Conservation (phyloP, 2,329 filamentous ascomycete genomes). For the Colletotrichum viniferum region DNA sequence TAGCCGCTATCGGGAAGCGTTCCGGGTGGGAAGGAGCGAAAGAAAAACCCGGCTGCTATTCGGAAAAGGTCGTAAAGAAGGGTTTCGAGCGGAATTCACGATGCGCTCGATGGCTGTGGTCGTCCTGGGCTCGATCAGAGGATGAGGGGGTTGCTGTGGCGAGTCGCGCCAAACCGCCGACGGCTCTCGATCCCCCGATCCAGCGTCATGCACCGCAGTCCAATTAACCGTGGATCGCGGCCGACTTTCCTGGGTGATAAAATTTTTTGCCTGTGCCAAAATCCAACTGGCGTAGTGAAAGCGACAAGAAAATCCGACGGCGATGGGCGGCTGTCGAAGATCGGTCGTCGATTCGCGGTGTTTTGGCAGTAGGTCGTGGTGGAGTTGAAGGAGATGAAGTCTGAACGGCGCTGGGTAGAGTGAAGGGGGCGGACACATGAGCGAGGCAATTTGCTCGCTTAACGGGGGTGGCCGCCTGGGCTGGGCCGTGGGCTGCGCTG, state of each 20-base stretch:
- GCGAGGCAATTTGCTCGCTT: slow-evolving; percentile 23
- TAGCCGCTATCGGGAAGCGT: neutral
- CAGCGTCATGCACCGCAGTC: slow-evolving; percentile 36
- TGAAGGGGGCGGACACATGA: slow-evolving; percentile 23
- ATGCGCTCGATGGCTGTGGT: slow-evolving; percentile 24
- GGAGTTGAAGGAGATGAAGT: slow-evolving; percentile 24
- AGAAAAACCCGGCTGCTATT: neutral
- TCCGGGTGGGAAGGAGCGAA: slow-evolving; percentile 20
- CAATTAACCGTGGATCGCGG: slow-evolving; percentile 8
- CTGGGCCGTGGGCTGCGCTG: slow-evolving; percentile 7
- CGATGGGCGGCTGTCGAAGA: slow-evolving; percentile 8
- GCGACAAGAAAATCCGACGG: slow-evolving; percentile 13
- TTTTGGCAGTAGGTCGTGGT: slow-evolving; percentile 20
- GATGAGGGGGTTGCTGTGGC: slow-evolving; percentile 33
- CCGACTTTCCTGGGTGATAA: neutral
- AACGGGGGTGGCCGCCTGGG: slow-evolving; percentile 19
- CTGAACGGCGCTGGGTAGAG: slow-evolving; percentile 22
- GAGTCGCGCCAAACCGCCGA: slow-evolving; percentile 42
- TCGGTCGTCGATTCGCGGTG: slow-evolving; percentile 17
- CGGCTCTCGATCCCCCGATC: slow-evolving; percentile 37
- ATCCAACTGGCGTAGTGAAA: slow-evolving; percentile 4
- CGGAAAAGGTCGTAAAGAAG: slow-evolving; percentile 3
- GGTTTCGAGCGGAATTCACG: slow-evolving; percentile 12
- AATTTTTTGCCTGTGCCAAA: neutral
- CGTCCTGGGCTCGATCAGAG: slow-evolving; percentile 19